Percentiles rank a stretch among this genome's conserved stretches.
These are phyloP conservation scores for Populus simonii DNA, from an alignment of 345 rosid genomes.

Conservation along the genomic window DNA sequence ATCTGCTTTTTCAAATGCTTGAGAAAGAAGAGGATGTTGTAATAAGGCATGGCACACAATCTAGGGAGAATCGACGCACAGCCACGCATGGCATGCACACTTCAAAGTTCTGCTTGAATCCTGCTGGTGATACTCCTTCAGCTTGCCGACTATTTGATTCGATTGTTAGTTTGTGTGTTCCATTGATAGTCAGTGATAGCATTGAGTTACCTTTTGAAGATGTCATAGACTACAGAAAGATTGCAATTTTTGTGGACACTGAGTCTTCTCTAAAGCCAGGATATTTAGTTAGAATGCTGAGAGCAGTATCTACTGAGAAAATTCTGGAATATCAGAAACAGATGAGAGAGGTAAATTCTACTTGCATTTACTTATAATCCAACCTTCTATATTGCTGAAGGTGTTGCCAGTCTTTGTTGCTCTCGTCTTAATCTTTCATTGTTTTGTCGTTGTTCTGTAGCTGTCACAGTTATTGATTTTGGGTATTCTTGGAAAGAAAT, in stretches of 20 bases:
- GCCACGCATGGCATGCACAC: conserved; percentile 92
- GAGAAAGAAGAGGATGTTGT: conserved; percentile 76
- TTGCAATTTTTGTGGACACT: conserved; percentile 76
- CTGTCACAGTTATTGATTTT: not conserved
- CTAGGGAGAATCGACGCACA: conserved; percentile 91
- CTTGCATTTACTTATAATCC: not conserved
- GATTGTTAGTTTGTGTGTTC: conserved; percentile 94
- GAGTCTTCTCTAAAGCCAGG: conserved; percentile 61
- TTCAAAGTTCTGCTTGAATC: conserved; percentile 90
- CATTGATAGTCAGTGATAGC: conserved; percentile 79
- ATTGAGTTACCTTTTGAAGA: conserved; percentile 97
- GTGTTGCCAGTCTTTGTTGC: not conserved
- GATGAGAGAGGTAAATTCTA: conserved; percentile 49
- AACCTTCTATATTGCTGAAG: not conserved
- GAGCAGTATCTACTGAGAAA: conserved; percentile 47
- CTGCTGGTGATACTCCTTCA: conserved; percentile 99
- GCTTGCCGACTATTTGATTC: conserved; percentile 97
- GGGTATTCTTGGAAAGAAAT: not conserved
- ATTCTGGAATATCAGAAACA: conserved; percentile 77
- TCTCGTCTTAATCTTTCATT: not conserved
- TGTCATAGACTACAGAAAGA: conserved; percentile 76
- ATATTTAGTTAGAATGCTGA: conserved; percentile 57
- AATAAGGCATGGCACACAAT: conserved; percentile 90
- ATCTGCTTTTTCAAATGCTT: conserved; percentile 78
- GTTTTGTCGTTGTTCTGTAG: not conserved